Base-by-base conservation (phyloP, 2,329 filamentous ascomycete genomes). In the Dactylellina sp. region DNA sequence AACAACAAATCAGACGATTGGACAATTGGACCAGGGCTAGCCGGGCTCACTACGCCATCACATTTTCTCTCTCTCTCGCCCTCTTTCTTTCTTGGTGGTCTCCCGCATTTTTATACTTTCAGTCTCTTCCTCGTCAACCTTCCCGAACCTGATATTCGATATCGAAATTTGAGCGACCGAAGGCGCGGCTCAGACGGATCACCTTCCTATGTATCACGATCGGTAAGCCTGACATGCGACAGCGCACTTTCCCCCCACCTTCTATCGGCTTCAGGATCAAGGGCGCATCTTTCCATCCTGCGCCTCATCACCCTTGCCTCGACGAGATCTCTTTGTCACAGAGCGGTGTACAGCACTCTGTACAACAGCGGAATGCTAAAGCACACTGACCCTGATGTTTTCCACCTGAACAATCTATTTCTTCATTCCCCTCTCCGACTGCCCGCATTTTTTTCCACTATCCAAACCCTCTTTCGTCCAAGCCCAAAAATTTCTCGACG, bases 81-180 rank as follows among this genome's bases (percentile, higher is more conserved):
- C n/a, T n/a, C n/a, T n/a, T n/a, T 74, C 70, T 56, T 22, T 49
- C 61, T 62, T 72, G 68, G 47, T 5, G 5, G 9, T 32, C 57
- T 66, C 70, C 70, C 70, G 70, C 70, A 74, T 74, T 65, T n/a
- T 74, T 74, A 60, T 74, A 53, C 53, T 72, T 56, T 47, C 44
- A 64, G n/a, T n/a, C n/a, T 55, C 68, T 66, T 64, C 42, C 44
- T 61, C 49, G 49, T 74, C 61, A 74, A 66, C 70, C 50, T 61
- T 65, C 57, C 47, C 42, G 35, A 66, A 60, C 28, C 22, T 47
- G 32, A 61, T 22, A 56, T 53, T 62, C 70, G 47, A 20, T 18
- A 44, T 49, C 40, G 37, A n/a, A 61, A 46, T 46, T 61, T 37
- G 35, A 74, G 22, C 25, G 20, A 57, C 50, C 49, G 18, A 44